Evolutionary conservation across 345 rosid species (phyloP).

Genomic region (Linum usitatissimum): DNA sequence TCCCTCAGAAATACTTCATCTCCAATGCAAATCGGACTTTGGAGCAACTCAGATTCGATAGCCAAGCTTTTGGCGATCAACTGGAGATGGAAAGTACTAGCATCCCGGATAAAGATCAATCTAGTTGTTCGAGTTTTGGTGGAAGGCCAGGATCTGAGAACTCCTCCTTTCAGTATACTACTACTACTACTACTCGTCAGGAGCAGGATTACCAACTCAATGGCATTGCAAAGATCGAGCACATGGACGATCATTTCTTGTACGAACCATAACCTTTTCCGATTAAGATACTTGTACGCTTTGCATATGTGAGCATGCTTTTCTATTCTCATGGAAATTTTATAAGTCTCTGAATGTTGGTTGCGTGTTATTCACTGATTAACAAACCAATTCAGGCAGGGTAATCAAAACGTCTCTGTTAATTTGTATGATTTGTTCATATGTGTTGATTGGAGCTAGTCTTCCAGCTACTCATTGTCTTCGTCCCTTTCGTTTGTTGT

Average conservation of each 20-base stretch:
- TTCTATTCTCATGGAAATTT: too few relatives aligned
- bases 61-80: constrained; percentile 10
- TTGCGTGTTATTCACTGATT: too few relatives aligned
- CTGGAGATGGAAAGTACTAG: constrained; percentile 15
- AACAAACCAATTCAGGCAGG: too few relatives aligned
- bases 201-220: not conserved
- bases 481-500: constrained; percentile 16
- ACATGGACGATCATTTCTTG: constrained; percentile 1
- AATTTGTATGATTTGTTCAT: constrained; percentile 3
- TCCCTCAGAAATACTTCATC: constrained; percentile 17
- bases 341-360: too few relatives aligned
- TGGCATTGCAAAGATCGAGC: not conserved
- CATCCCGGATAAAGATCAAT: constrained; percentile 12
- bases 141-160: constrained; percentile 19
- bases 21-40: constrained; percentile 2
- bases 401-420: not conserved
- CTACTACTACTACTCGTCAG: not conserved
- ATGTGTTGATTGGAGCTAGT: constrained; percentile 1
- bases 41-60: constrained; percentile 15
- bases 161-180: constrained; percentile 15
- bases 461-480: not conserved
- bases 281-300: constrained; percentile 24
- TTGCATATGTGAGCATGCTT: too few relatives aligned
- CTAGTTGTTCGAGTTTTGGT: constrained; percentile 14
- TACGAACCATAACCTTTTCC: constrained; percentile 11